Evolutionary conservation across 257 asterid species (phyloP).

Genomic region (Coffea eugenioides): DNA sequence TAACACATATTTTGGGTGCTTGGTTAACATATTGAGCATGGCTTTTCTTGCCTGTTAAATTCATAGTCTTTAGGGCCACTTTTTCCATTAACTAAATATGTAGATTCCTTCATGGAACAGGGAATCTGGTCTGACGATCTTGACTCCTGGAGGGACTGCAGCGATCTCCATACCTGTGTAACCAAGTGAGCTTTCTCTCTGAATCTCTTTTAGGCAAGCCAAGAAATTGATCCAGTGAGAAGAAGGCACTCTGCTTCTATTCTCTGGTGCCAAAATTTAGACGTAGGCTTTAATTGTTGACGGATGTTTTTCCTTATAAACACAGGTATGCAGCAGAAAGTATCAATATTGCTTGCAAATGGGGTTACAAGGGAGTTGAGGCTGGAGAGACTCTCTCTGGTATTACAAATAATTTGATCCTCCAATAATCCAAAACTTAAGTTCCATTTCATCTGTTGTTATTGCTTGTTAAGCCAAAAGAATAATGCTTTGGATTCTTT

Average conservation of each 20-base stretch:
- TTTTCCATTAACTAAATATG: neutral
- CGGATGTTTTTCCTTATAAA: neutral
- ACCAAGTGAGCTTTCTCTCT: conserved; percentile 50
- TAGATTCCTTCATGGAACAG: conserved; percentile 27
- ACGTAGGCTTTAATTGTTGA: no score
- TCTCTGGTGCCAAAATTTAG: neutral
- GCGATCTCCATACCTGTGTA: conserved; percentile 51
- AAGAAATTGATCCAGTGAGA: neutral
- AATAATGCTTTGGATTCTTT: neutral
- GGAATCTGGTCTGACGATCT: conserved; percentile 81
- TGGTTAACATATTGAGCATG: neutral
- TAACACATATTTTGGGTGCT: neutral
- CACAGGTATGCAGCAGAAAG: conserved; percentile 82
- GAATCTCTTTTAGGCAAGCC: neutral
- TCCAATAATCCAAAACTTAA: neutral
- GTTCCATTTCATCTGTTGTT: neutral
- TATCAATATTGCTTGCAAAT: conserved; percentile 71
- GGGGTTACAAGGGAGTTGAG: conserved; percentile 82
- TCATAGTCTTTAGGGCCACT: neutral
- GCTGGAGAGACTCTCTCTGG: conserved; percentile 84
- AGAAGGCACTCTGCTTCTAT: neutral
- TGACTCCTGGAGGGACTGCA: conserved; percentile 71
- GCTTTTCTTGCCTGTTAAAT: neutral
- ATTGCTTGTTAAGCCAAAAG: neutral
- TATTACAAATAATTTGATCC: conserved; percentile 8